Base-by-base conservation (phyloP, 2,329 filamentous ascomycete species). In the Aspergillus jensenii region DNA sequence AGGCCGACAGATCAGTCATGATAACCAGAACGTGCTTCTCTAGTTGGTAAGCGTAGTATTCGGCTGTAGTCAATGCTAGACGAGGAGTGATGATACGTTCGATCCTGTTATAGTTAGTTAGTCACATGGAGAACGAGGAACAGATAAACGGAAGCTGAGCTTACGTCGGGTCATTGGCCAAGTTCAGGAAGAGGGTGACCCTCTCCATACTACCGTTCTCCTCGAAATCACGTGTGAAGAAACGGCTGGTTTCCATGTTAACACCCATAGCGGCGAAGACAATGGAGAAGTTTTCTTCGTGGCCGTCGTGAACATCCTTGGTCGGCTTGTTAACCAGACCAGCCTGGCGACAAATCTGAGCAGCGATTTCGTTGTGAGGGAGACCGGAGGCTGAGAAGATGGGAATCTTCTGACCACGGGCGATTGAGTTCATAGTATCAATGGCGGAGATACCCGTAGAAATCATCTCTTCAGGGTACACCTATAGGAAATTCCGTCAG, bases 241-340 rank as follows among this genome's bases (percentile, higher is more conserved):
- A 99, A 69, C 95, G 90, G 70, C 90, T 91, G 33, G 95, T 99
- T 77, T 99, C 95, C 88, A 99, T 87, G 82, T 99, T 99, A 69
- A 99, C 95, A 92, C 95, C 95, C 95, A 99, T 99, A 73, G 95
- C 95, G 74, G 91, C 96, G 75, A 99, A 99, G 58, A 99, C 95
- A 71, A 99, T 99, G 60, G 93, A 97, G 85, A 99, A 99, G 83
- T 99, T 99, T 73, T 99, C 95, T 72, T 97, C 92, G 78, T 99
- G 95, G 56, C 88, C 93, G 72, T 99, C 96, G 73, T 99, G 95
- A 25, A 95, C 88, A 65, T 90, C 93, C 86, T 99, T 99, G 76
- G 91, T 96, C 37, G 92, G 92, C 84, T 82, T 91, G 68, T 92
- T 87, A 65, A 98, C 96, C 74, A 99, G 81, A 78, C 93, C 87